These are phyloP conservation scores for Ciborinia camelliae DNA, from an alignment of 2,329 filamentous ascomycete genomes.

Conservation along the genomic window DNA sequence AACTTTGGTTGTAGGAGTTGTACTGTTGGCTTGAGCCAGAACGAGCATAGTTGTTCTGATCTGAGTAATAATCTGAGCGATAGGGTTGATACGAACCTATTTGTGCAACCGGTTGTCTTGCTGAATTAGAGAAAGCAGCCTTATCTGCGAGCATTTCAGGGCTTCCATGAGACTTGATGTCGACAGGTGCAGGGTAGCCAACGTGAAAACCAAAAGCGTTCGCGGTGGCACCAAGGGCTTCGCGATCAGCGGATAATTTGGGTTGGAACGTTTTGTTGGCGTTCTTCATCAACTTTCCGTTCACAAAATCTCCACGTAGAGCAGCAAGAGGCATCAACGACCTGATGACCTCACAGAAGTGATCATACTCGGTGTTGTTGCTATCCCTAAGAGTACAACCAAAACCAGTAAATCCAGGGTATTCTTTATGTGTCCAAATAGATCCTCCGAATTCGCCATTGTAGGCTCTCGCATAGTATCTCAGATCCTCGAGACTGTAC, in stretches of 20 bases:
- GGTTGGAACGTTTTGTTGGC: not conserved
- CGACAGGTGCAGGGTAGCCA: not conserved
- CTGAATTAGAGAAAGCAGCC: too few species aligned
- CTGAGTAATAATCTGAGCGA: not conserved
- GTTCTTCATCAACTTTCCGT: not conserved
- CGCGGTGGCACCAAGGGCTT: not conserved
- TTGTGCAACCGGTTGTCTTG: not conserved
- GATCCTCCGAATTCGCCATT: conserved; percentile 5
- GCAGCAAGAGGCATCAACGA: conserved; percentile 1
- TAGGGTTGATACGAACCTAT: not conserved
- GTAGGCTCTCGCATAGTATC: conserved; percentile 26
- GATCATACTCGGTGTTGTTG: not conserved
- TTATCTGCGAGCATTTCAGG: not conserved
- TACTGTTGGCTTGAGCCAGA: not conserved
- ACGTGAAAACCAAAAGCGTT: conserved; percentile 2
- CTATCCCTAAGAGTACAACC: not conserved
- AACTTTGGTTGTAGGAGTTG: not conserved
- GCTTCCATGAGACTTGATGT: not conserved
- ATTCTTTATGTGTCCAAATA: not conserved
- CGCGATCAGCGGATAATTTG: not conserved
- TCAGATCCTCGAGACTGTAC: conserved; percentile 20
- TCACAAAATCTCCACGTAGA: conserved; percentile 1
- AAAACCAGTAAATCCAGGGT: not conserved
- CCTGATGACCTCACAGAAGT: conserved; percentile 1
- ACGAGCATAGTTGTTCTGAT: not conserved